Conservation (phyloP, 257 asterid genomes). For the Forsythia viridissima region DNA sequence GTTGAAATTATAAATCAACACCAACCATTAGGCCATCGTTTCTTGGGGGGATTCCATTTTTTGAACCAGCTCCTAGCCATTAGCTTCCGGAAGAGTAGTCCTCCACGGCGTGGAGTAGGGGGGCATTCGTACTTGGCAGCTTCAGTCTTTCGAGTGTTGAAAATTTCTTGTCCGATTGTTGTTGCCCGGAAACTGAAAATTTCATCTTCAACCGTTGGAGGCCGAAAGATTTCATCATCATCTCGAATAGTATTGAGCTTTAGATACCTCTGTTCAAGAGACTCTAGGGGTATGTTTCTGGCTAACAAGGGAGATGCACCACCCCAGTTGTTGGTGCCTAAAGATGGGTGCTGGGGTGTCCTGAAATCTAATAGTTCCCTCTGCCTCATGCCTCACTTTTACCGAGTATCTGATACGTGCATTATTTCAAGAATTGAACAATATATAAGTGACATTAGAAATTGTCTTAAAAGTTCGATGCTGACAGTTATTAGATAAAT, state of each 20-base stretch:
- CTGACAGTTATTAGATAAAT: neutral
- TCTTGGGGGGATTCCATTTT: slow-evolving; percentile 41
- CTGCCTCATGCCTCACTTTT: slow-evolving; percentile 33
- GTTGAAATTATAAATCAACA: slow-evolving; percentile 29
- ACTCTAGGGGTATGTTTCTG: slow-evolving; percentile 55
- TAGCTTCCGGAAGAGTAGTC: slow-evolving; percentile 38
- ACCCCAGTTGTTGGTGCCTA: slow-evolving; percentile 73
- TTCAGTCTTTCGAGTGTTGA: slow-evolving; percentile 25
- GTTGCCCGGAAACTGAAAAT: slow-evolving; percentile 21
- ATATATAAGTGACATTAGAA: neutral
- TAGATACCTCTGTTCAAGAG: slow-evolving; percentile 58
- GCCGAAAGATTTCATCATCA: slow-evolving; percentile 41
- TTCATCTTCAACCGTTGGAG: slow-evolving; percentile 31
- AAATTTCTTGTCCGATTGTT: slow-evolving; percentile 38
- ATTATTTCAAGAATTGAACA: neutral
- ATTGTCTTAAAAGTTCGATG: neutral
- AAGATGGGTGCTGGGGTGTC: slow-evolving; percentile 72
- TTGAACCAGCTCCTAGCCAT: slow-evolving; percentile 41
- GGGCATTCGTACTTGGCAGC: slow-evolving; percentile 21
- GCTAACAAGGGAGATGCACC: slow-evolving; percentile 81
- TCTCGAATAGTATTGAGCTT: slow-evolving; percentile 42
- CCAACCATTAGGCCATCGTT: slow-evolving; percentile 88
- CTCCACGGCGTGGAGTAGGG: slow-evolving; percentile 25
- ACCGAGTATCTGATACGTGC: neutral
- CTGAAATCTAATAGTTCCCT: slow-evolving; percentile 49